Evolutionary conservation across 306 rosid genomes (phyloP), one percentile per base, ranked within the genome.

Genomic region (Lathyrus oleraceus): DNA sequence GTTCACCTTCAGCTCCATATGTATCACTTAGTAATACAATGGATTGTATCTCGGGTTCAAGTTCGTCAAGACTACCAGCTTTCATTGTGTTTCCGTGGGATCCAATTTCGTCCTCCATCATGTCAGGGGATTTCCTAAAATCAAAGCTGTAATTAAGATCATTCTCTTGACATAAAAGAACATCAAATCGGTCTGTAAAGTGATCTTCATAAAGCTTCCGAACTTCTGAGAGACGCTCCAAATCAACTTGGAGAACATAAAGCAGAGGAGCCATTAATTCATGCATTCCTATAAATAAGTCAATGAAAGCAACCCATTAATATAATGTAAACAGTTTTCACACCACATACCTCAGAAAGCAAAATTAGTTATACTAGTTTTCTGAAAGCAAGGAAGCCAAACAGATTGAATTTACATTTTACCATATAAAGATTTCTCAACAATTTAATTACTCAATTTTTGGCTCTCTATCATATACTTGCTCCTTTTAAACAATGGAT

Each of bases 1-100:
- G 79, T 80, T 95, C 99, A 77, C 99, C 99, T 86, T 95, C 99
- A 72, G 97, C 91, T 16, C 99, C 99, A 75, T 95, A 95, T 30
- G 99, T 86, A 81, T 95, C 99, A 72, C 89, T 87, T 72, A 95
- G 84, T 76, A 89, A 79, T 54, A 95, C 82, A 59, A 91, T 87
- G 36, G 89, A 85, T 76, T 79, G 92, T 80, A 87, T 82, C 80
- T 89, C 79, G 35, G 95, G 88, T 77, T 95, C 96, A 74, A 89
- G 91, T 84, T 95, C 97, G 2, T 84, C 85, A 38, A 83, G 87
- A 79, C 83, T 85, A 76, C 58, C 79, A 66, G 74, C 85, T 78
- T 80, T 81, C 16, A 27, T 65, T 52, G 69, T 87, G 72, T 75
- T 81, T 83, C 82, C 95, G 36, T 56, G 43, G 42, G 76, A 70